phyloP scores from a whole-genome alignment of 1,139 yeast species.

The Sugiyamaella pinicola region DNA sequence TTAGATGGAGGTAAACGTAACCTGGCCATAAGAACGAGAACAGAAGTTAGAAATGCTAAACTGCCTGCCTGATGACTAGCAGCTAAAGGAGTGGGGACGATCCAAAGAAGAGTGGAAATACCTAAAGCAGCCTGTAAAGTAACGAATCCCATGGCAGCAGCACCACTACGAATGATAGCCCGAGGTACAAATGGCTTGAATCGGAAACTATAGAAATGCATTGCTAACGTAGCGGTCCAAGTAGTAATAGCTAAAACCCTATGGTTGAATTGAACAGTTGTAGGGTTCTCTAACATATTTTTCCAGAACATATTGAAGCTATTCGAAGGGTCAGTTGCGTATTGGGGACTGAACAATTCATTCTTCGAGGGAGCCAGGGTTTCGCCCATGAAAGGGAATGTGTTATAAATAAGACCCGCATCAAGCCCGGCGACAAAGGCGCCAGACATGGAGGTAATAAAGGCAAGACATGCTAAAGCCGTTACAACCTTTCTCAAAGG shows the following conservation, averaged over 20 bases:
- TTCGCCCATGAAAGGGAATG: slow-evolving; percentile 95
- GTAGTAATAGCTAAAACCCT: slow-evolving; percentile 83
- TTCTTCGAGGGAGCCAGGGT: slow-evolving; percentile 63
- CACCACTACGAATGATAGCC: slow-evolving; percentile 57
- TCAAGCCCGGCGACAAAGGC: slow-evolving; percentile 98
- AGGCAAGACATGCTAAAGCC: slow-evolving; percentile 67
- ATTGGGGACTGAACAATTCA: slow-evolving; percentile 80
- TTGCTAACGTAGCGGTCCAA: slow-evolving; percentile 66
- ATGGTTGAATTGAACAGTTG: slow-evolving; percentile 92
- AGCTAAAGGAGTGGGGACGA: slow-evolving; percentile 91
- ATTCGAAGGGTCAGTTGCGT: slow-evolving; percentile 46
- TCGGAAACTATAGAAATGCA: slow-evolving; percentile 60
- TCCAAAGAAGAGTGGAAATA: slow-evolving; percentile 76
- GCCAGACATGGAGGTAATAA: slow-evolving; percentile 91
- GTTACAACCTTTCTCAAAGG: slow-evolving; percentile 57
- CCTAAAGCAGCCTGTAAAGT: slow-evolving; percentile 84
- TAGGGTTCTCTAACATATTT: slow-evolving; percentile 91
- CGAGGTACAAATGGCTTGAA: slow-evolving; percentile 60
- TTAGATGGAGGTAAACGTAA: slow-evolving; percentile 66
- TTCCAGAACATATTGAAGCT: slow-evolving; percentile 80
- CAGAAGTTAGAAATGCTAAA: slow-evolving; percentile 77
- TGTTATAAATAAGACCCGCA: slow-evolving; percentile 94
- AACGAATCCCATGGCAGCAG: slow-evolving; percentile 76
- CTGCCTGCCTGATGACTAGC: slow-evolving; percentile 99
- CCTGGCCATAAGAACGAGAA: slow-evolving; percentile 68